phyloP scores from a whole-genome alignment of 2,329 filamentous ascomycete species.

The Thelonectria blattea region DNA sequence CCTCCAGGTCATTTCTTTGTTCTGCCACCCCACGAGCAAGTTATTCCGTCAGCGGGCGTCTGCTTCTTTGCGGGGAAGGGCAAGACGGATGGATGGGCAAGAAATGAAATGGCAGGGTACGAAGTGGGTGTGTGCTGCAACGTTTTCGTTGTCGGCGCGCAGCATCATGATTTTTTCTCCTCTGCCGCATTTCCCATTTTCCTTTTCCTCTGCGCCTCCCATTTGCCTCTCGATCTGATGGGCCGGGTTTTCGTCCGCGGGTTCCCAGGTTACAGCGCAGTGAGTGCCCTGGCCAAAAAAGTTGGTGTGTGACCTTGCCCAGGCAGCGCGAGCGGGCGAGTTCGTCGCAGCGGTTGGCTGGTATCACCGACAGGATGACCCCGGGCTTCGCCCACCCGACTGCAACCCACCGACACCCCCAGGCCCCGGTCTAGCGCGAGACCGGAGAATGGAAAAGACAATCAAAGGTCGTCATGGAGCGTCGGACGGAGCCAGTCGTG shows the following conservation, averaged over 20 bases:
- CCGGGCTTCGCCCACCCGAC: constrained; percentile 10
- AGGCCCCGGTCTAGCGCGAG: constrained; percentile 14
- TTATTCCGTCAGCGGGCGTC: constrained; percentile 10
- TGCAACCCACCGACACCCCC: constrained; percentile 13
- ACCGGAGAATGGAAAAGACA: background rate
- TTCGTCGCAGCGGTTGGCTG: constrained; percentile 16
- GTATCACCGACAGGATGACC: constrained; percentile 19
- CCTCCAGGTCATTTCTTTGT: background rate
- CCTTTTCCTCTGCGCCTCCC: constrained; percentile 3
- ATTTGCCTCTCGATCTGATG: background rate
- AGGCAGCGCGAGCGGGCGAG: constrained; percentile 9
- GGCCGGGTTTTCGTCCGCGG: constrained; percentile 1
- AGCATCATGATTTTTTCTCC: background rate
- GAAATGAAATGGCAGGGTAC: background rate
- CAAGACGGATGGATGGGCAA: constrained; percentile 1
- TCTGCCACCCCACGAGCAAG: background rate
- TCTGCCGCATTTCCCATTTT: background rate
- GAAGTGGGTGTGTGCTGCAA: constrained; percentile 4
- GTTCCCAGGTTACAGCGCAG: constrained; percentile 3
- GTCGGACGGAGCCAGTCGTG: constrained; percentile 13
- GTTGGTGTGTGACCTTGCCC: constrained; percentile 6
- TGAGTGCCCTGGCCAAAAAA: background rate
- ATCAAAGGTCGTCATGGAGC: constrained; percentile 1
- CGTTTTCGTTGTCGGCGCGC: constrained; percentile 3
- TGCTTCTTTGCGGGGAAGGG: constrained; percentile 13